Evolutionary conservation across 345 rosid species (phyloP), one percentile per base, ranked within the genome.

Genomic region (Clausena lansium): DNA sequence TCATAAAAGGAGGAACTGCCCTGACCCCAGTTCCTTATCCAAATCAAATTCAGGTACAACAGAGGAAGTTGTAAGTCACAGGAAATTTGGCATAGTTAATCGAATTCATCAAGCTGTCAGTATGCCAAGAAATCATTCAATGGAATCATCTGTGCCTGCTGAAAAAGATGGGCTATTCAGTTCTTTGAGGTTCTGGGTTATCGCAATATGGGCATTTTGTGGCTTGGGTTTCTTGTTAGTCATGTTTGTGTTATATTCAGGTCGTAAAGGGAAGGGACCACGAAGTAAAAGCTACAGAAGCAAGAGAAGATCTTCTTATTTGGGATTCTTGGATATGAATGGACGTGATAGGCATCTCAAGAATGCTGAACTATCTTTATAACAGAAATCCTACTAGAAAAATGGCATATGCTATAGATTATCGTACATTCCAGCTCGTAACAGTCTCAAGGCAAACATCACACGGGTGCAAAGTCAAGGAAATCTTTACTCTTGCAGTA

Each of bases 1-100:
- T 85, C 98, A 96, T 81, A 83, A 85, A 84, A 85, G 82, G 82
- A 89, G 89, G 76, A 90, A 91, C 35, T 96, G 99, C 83, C 85
- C 86, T 14, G 90, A 87, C 66, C 87, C 90, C 75, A 65, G 62
- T 65, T 78, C 79, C 28, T 38, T 83, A 35, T 59, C 88, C 47
- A 59, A 79, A 39, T 73, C 86, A 13, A 78, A 71, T 20, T n/a
- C 24, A 71, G 73, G 59, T 71, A n/a, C 28, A 5, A 66, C 58
- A 2, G 77, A 87, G 69, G 87, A 86, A 62, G 59, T 74, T 68
- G 28, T 70, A 28, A 82, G 39, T 83, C 81, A 87, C 60, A 84
- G 90, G 80, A 90, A 85, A 83, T 74, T 85, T 27, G 91, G 87
- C 60, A 83, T 63, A 78, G 9, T 83, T 55, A 83, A 79, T 28